Evolutionary conservation across 495 filamentous ascomycete genomes (phyloP), one percentile per base, ranked within the genome.

Genomic region (Podospora australis): DNA sequence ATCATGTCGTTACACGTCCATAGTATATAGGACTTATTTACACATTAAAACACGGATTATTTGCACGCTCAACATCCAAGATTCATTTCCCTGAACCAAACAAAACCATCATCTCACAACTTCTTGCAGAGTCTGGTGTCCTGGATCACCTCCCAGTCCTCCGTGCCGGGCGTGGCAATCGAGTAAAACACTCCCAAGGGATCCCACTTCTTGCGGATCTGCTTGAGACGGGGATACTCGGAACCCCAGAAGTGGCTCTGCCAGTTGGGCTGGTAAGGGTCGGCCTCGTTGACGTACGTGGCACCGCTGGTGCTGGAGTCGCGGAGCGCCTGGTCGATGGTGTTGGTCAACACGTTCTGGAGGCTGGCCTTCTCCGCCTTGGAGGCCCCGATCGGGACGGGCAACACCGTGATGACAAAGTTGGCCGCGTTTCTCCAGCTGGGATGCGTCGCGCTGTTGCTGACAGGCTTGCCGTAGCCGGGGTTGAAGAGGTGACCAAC

Each of bases 201-300:
- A 64, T 82, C 80, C 63, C 71, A 79, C 48, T 71, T 70, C 58
- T 67, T 58, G 54, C 80, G 73, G 28, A 72, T 41, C 26, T 73
- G 48, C 19, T 61, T 62, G 1, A 63, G 48, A 7, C 40, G 23
- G 2, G 55, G 55, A 24, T 72, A 71, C 34, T 65, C 57, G 7
- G 50, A 44, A 10, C 68, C 68, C 52, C 64, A 72, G 48, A 71
- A 72, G 10, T 59, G 53, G 29, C 53, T 44, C 45, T 69, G 66
- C 67, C 67, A 70, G 36, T 69, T 54, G 2, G 51, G 39, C 47
- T 68, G 61, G 30, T 63, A 61, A 9, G 74, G 68, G 57, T 82
- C 74, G 14, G 69, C 73, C 66, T 77, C 74, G 39, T 74, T 74
- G 22, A 74, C 52, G 52, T 77, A 77, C 10, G 65, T 64, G 20